phyloP scores from a whole-genome alignment of 495 filamentous ascomycete genomes.

The Venustampulla echinocandica region DNA sequence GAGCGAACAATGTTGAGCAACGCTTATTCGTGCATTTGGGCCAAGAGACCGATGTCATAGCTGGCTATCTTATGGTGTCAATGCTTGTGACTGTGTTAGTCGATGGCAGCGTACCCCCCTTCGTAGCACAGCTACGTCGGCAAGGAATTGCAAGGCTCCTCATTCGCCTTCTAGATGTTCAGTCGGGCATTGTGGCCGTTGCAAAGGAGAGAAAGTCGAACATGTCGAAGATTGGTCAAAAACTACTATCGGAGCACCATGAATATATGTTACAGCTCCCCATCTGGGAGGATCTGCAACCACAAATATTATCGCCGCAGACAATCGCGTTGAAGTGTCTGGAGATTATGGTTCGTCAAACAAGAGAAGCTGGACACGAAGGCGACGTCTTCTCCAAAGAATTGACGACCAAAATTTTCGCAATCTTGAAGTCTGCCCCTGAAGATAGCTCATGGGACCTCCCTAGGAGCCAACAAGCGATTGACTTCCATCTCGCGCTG shows the following conservation, averaged over 20 bases:
- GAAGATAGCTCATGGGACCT: conserved; percentile 20
- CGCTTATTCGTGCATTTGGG: conserved; percentile 51
- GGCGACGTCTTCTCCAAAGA: conserved; percentile 42
- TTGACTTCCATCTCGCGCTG: conserved; percentile 37
- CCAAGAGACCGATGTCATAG: conserved; percentile 45
- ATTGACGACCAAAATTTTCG: conserved; percentile 42
- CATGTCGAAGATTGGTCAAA: conserved; percentile 54
- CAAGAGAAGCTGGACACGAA: conserved; percentile 38
- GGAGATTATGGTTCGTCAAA: conserved; percentile 48
- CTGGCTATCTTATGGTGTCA: conserved; percentile 48
- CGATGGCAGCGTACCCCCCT: conserved; percentile 37
- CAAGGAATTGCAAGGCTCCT: conserved; percentile 44
- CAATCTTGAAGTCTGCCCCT: conserved; percentile 30
- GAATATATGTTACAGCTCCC: conserved; percentile 37
- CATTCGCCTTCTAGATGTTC: conserved; percentile 39
- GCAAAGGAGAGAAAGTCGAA: conserved; percentile 59
- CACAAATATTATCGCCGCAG: conserved; percentile 48
- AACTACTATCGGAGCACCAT: conserved; percentile 43
- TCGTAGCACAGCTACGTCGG: conserved; percentile 40
- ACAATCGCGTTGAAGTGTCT: conserved; percentile 55
- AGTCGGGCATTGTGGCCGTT: conserved; percentile 43
- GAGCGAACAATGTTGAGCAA: conserved; percentile 63
- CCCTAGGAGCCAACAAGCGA: conserved; percentile 22
- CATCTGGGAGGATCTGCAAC: conserved; percentile 47
- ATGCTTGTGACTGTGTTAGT: conserved; percentile 47